These are phyloP conservation scores for Allium sativum DNA, from an alignment of 106 monocot species.

Conservation along the genomic window DNA sequence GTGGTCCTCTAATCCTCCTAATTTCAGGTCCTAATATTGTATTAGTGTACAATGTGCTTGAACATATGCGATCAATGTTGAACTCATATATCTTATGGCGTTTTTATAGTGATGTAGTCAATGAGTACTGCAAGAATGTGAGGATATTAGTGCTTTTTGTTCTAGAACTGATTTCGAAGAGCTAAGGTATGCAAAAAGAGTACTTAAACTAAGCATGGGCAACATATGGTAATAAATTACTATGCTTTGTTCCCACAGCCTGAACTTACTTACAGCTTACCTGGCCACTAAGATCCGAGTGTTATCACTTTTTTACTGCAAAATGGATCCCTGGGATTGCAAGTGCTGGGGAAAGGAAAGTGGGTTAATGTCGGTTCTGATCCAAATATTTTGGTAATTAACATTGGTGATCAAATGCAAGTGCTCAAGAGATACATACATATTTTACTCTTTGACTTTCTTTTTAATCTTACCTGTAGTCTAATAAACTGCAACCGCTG, in stretches of 20 bases:
- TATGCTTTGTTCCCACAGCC: conserved; percentile 56
- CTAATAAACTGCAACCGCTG: background rate
- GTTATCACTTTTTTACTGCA: conserved; percentile 55
- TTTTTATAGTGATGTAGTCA: conserved; percentile 1
- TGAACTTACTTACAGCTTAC: conserved; percentile 53
- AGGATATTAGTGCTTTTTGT: background rate
- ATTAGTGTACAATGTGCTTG: too few species aligned
- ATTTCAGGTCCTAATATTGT: conserved; percentile 14
- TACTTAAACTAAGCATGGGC: conserved; percentile 42
- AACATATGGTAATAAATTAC: conserved; percentile 73
- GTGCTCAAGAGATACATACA: conserved; percentile 4
- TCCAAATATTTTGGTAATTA: conserved; percentile 39
- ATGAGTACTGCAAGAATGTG: background rate
- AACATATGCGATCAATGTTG: too few species aligned
- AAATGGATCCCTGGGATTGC: conserved; percentile 40
- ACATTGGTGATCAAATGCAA: conserved; percentile 63
- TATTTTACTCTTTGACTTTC: background rate
- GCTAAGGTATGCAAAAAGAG: conserved; percentile 41
- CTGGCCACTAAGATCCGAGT: conserved; percentile 55
- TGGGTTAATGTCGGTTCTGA: conserved; percentile 40
- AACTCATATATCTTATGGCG: too few species aligned
- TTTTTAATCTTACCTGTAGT: background rate
- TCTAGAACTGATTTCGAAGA: conserved; percentile 7
- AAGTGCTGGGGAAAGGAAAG: conserved; percentile 24
- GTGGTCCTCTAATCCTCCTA: conserved; percentile 56